Base-by-base conservation (phyloP, 2,329 filamentous ascomycete genomes). In the Fusarium ambrosium region DNA sequence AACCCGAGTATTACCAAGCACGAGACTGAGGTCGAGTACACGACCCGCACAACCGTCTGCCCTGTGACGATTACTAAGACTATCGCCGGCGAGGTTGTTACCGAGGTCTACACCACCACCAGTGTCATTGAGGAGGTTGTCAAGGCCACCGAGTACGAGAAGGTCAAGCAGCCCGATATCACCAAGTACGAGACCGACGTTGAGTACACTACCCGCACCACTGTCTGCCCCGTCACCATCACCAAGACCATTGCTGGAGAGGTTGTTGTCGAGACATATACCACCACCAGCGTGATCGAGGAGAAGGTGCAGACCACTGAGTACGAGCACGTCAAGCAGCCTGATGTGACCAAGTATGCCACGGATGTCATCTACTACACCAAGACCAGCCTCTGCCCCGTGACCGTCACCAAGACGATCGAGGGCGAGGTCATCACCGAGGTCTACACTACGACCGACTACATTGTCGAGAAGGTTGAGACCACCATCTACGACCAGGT, bases 31-130 rank as follows among this genome's bases (percentile, higher is more conserved):
- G 80, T 85, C 3, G 80, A 80, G 9, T 85, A 86, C 74, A 82
- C 79, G 13, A 88, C 86, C 9, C 61, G 83, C 55, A 88, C 86
- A n/a, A 82, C 80, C 16, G 79, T 87, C 13, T 86, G 63, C 60
- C 76, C 76, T 4, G 74, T 78, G 1, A 78, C 77, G 2, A 63
- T 73, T 20, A 78, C 76, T 4, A 80, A 85, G 77, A 86, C 84
- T 8, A 77, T 84, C 4, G 81, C 80, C 27, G 77, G 85, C 11
- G 80, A 85, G 78, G 84, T 85, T 18, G 77, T 88, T 24, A 88
- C 86, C 1, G 81, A 72, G 24, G 66, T 68, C 8, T 82, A 53
- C 76, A 85, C 69, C 67, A 80, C 78, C 79, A 82, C 77, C 20
- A 71, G 59, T 8, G 76, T 78, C 6, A 58, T 83, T n/a, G 76